Percentiles rank a stretch among this genome's conserved stretches.
Conservation (phyloP, 192 early-diverging fungal species). For the Podila minutissima region DNA sequence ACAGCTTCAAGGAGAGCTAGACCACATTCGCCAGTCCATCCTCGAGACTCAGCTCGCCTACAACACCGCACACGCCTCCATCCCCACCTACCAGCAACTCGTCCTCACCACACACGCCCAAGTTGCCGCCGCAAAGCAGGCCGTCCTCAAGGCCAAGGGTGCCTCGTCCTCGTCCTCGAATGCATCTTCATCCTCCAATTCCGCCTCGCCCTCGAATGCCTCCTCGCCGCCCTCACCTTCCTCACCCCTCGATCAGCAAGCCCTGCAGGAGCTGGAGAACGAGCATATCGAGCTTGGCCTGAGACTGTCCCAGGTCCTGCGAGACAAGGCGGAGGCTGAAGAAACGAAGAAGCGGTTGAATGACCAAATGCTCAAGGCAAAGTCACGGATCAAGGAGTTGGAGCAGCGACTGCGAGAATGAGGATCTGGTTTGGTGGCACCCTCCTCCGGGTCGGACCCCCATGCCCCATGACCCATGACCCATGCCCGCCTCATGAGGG, state of each 20-base stretch:
- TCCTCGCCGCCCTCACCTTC: slow-evolving; percentile 44
- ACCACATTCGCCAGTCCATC: slow-evolving; percentile 20
- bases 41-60: slow-evolving; percentile 31
- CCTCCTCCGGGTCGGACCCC: too few relatives aligned
- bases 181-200: slow-evolving; percentile 15
- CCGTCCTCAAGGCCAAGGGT: slow-evolving; percentile 25
- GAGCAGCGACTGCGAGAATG: slow-evolving; percentile 35
- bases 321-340: slow-evolving; percentile 49
- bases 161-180: slow-evolving; percentile 14
- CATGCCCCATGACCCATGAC: too few relatives aligned
- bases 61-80: slow-evolving; percentile 49
- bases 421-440: not conserved
- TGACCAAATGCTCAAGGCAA: slow-evolving; percentile 37
- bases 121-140: slow-evolving; percentile 43
- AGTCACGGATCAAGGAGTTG: slow-evolving; percentile 47
- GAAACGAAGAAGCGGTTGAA: slow-evolving; percentile 48
- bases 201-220: slow-evolving; percentile 20
- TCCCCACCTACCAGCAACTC: slow-evolving; percentile 41
- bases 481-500: too few relatives aligned
- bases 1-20: slow-evolving; percentile 32
- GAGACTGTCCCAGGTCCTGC: slow-evolving; percentile 32
- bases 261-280: slow-evolving; percentile 23
- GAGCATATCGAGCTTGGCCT: slow-evolving; percentile 38
- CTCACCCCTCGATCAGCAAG: slow-evolving; percentile 13
- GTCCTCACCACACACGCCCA: slow-evolving; percentile 47